Evolutionary conservation across 768 basidiomycete genomes (phyloP).

Genomic region (Termitomyces sp.): DNA sequence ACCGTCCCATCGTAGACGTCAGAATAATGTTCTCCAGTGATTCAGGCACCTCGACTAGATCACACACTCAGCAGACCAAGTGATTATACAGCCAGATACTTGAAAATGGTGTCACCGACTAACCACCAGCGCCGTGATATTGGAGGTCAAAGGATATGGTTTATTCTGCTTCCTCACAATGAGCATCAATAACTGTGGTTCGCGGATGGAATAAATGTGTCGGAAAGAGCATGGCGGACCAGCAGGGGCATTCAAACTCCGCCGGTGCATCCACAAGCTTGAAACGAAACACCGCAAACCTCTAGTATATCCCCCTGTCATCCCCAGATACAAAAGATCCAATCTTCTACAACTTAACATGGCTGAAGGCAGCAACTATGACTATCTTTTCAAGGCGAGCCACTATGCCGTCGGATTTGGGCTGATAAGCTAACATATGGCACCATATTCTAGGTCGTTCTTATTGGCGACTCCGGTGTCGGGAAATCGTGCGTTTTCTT

Average conservation of each 20-base stretch:
- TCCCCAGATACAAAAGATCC: slow-evolving; percentile 16
- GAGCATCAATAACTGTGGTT: background rate
- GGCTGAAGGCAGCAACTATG: slow-evolving; percentile 95
- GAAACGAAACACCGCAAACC: slow-evolving; percentile 12
- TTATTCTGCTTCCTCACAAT: background rate
- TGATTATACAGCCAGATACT: background rate
- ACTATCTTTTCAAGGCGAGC: slow-evolving; percentile 96
- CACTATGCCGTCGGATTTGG: background rate
- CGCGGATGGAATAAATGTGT: slow-evolving; percentile 2
- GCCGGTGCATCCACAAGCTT: slow-evolving; percentile 12
- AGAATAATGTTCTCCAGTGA: background rate
- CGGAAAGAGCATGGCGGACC: background rate
- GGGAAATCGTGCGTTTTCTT: slow-evolving; percentile 89
- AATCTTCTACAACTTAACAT: slow-evolving; percentile 35
- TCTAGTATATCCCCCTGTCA: slow-evolving; percentile 14
- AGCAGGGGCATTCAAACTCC: slow-evolving; percentile 21
- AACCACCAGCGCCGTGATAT: background rate
- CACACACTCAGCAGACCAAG: slow-evolving; percentile 1
- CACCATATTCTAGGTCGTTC: slow-evolving; percentile 66
- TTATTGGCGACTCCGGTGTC: slow-evolving; percentile 98
- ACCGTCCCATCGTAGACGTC: background rate
- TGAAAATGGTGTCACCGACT: background rate
- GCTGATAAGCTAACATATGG: slow-evolving; percentile 5
- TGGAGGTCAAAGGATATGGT: background rate
- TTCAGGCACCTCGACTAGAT: background rate